Base-by-base conservation (phyloP, 2,329 filamentous ascomycete genomes). In the Hortaea sp. region DNA sequence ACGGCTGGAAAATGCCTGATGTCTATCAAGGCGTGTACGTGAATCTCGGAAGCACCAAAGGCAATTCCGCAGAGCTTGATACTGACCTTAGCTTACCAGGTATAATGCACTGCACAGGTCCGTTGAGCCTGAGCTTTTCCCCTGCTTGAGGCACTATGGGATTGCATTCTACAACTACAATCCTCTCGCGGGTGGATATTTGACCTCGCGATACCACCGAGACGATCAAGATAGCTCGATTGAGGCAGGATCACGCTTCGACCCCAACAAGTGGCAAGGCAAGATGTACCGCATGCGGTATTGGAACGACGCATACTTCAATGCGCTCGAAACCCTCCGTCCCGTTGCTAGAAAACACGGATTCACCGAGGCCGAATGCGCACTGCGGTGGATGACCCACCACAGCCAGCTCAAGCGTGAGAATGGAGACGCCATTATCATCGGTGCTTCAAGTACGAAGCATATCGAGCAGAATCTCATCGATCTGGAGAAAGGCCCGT, bases 361-460 rank as follows among this genome's bases (percentile, higher is more conserved):
- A 1, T 29, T 75, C 30, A 69, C 67, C 0, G 57, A 68, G 46
- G 61, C 63, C 0, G 69, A 74, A 49, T 63, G 63, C 51, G 70
- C 69, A 1, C 49, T 75, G 44, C 53, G 72, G 29, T 75, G 73
- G 72, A 59, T 67, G 32, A 57, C 58, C 1, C 66, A 74, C 54
- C 71, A 75, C 49, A 68, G 63, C 7, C 39, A 55, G 41, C 43
- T 71, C 42, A 58, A 58, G 34, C 48, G 52, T 7, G 56, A 64
- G 32, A 43, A 57, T 28, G 57, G 54, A 2, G 68, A 71, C 56
- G 65, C 58, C 6, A 58, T 70, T 10, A 59, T 71, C 43, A 61
- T 70, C 30, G 68, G 69, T 1, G 66, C 64, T 1, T 46, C 42
- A 29, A 45, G 37, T 13, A 41, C 42, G 6, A 46, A 45, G 42